Base-by-base conservation (phyloP, 371 early-diverging fungal genomes). In the Lichtheimia corymbifera region DNA sequence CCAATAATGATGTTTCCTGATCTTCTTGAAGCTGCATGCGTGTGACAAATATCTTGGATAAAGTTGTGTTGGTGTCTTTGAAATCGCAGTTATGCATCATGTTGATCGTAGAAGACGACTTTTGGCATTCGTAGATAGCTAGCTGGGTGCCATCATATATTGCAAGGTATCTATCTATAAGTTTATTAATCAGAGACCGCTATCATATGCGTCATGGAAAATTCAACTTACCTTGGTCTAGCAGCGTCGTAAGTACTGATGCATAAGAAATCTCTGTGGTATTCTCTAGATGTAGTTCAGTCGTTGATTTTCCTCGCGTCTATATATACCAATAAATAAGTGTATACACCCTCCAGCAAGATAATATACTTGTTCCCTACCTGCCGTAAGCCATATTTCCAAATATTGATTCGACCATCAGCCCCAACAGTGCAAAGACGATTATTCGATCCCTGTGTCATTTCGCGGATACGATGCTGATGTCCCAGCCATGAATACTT, bases 401-500 rank as follows among this genome's bases (percentile, higher is more conserved):
- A 88, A 4, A 87, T 68, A 50, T 83, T 80, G 0, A 84, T 69
- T 42, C 82, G 81, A 0, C 86, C 87, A 50, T 80, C 76, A 15
- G 71, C 62, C 5, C 82, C 82, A 22, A 84, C 56, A 0, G 87
- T 85, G 27, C 79, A 77, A 28, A 86, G 77, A 6, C 76, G 68
- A 47, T 79, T 71, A 65, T 56, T 81, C 63, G 53, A 74, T 59
- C 62, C 83, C 70, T 69, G 81, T 55, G 65, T 68, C 5, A 76
- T 55, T 5, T 57, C 57, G 3, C 42, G 65, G 12, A 86, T 85
- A 0, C 81, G 59, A 44, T 71, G 69, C 24, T 80, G 84, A 62
- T 89, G 91, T 0, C 89, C 91, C 6, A 81, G 64, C 91, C 91
- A 93, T 1, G 85, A 81, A 55, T 86, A 83, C 53, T 83, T 76